A percentile compares a stretch with the other conserved stretches of the same genome.
These are phyloP conservation scores for Malus hybrid DNA, from an alignment of 331 rosid genomes.

Conservation along the genomic window DNA sequence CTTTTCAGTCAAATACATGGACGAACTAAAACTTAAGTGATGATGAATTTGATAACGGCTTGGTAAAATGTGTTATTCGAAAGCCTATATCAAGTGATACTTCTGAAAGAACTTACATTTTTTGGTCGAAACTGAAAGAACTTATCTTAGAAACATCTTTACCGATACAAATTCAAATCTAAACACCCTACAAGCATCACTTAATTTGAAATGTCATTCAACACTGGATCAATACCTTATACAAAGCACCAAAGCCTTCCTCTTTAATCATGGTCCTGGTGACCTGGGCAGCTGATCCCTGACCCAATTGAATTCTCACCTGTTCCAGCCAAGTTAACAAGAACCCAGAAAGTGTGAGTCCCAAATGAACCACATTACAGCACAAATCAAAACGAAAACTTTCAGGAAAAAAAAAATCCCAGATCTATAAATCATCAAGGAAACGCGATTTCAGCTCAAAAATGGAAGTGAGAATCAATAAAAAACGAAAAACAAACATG, in stretches of 20 bases:
- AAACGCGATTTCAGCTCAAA: background rate
- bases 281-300: slow-evolving; percentile 75
- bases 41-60: background rate
- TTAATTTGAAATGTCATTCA: background rate
- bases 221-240: slow-evolving; percentile 52
- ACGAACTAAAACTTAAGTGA: background rate
- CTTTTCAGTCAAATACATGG: background rate
- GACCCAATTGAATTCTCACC: slow-evolving; percentile 99
- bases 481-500: background rate
- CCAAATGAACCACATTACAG: slow-evolving; percentile 8
- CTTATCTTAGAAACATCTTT: background rate
- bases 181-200: background rate
- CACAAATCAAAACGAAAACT: background rate
- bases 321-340: slow-evolving; percentile 17
- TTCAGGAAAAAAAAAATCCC: background rate
- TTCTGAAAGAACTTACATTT: background rate
- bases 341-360: background rate
- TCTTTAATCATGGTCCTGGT: slow-evolving; percentile 72
- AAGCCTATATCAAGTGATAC: background rate
- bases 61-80: background rate
- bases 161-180: slow-evolving; percentile 2
- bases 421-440: slow-evolving; percentile 28
- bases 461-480: background rate
- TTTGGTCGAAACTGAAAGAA: too few species aligned
- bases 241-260: slow-evolving; percentile 82